These are phyloP conservation scores for Solanum megistacrolobum DNA, from an alignment of 257 asterid species.

Conservation along the genomic window DNA sequence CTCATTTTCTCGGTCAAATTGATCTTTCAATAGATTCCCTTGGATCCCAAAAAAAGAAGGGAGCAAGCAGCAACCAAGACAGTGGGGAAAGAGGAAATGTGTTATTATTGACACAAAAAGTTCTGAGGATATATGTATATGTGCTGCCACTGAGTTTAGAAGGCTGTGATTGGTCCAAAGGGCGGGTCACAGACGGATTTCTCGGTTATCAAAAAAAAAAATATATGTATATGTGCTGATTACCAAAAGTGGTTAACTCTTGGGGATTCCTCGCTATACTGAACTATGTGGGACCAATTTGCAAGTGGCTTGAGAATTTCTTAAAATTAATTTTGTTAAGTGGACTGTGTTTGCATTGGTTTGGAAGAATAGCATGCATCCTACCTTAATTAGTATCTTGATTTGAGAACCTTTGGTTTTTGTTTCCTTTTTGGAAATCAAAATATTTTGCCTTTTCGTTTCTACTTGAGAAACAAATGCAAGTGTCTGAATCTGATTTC, in stretches of 20 bases:
- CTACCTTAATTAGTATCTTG: not conserved
- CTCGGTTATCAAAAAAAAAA: too few species aligned
- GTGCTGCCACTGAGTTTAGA: too few species aligned
- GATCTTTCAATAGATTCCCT: not conserved
- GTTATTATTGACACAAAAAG: not conserved
- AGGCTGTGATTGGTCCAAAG: too few species aligned
- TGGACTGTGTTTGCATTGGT: not conserved
- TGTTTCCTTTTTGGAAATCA: not conserved
- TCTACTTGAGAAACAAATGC: not conserved
- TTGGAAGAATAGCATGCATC: not conserved
- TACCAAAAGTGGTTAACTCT: not conserved
- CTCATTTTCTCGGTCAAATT: not conserved
- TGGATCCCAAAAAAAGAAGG: not conserved
- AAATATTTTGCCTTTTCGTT: not conserved
- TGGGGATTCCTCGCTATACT: not conserved
- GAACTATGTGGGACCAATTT: not conserved
- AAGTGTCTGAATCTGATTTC: not conserved
- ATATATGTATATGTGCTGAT: not conserved
- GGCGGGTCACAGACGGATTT: too few species aligned
- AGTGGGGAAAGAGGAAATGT: not conserved
- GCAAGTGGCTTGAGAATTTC: not conserved
- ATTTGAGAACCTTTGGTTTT: not conserved
- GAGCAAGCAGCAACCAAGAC: not conserved
- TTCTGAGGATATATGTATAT: not conserved
- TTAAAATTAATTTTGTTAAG: not conserved